These are phyloP conservation scores for Blastomyces silverae DNA, from an alignment of 2,329 filamentous ascomycete genomes.

Conservation along the genomic window DNA sequence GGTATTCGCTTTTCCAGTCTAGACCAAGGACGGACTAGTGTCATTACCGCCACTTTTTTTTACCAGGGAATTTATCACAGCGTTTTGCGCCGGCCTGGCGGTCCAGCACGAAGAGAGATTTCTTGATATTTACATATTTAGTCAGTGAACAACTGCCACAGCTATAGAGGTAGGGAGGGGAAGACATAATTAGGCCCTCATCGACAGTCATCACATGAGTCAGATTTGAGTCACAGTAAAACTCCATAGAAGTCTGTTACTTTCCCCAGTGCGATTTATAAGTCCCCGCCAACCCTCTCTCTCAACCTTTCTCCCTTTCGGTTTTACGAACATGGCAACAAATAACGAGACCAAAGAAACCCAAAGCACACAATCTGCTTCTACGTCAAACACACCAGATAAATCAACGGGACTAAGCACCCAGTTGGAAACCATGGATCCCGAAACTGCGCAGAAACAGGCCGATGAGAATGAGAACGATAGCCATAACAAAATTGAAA, in stretches of 20 bases:
- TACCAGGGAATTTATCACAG: not conserved
- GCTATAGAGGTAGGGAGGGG: not conserved
- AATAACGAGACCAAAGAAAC: constrained; percentile 4
- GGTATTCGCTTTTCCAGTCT: constrained; percentile 21
- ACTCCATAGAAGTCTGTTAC: not conserved
- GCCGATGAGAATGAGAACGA: not conserved
- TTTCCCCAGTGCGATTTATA: not conserved
- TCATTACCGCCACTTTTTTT: constrained; percentile 15
- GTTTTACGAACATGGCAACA: constrained; percentile 2
- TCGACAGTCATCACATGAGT: not conserved
- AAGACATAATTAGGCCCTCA: not conserved
- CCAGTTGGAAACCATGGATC: not conserved
- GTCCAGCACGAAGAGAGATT: not conserved
- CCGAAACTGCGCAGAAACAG: constrained; percentile 1
- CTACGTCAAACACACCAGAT: not conserved
- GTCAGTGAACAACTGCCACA: not conserved
- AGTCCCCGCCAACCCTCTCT: not conserved
- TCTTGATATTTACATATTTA: not conserved
- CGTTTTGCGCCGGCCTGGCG: not conserved
- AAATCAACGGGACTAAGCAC: not conserved
- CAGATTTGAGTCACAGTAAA: not conserved
- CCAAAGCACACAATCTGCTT: not conserved
- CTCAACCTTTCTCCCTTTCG: not conserved
- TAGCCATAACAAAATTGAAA: constrained; percentile 26
- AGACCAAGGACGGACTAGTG: constrained; percentile 12